Percentiles rank a stretch among this genome's conserved stretches.
These are phyloP conservation scores for Juglanconis oblonga DNA, from an alignment of 2,329 filamentous ascomycete genomes.

Conservation along the genomic window DNA sequence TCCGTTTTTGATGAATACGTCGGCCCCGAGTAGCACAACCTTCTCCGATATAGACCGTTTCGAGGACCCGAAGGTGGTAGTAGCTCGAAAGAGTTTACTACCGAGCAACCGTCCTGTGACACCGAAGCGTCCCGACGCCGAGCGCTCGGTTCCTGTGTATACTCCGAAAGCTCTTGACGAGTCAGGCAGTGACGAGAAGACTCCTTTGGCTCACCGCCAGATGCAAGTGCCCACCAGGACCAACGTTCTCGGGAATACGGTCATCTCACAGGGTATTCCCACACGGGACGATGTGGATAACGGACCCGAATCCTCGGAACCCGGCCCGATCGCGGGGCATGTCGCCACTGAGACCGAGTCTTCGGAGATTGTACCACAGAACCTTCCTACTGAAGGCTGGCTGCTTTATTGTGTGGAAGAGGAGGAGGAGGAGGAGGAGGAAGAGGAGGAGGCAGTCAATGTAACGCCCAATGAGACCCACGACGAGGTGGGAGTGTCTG, in stretches of 20 bases:
- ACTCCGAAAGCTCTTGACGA: neutral
- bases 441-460: neutral
- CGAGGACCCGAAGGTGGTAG: neutral
- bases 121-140: neutral
- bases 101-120: neutral
- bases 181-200: conserved; percentile 1
- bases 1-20: neutral
- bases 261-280: neutral
- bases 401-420: conserved; percentile 1
- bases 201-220: neutral
- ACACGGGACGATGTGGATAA: neutral
- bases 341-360: neutral
- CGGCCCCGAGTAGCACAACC: neutral
- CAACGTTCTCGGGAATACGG: neutral
- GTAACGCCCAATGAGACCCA: neutral
- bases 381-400: conserved; percentile 1
- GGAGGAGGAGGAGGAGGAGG: neutral
- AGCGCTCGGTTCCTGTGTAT: neutral
- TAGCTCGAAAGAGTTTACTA: neutral
- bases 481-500: neutral
- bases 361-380: neutral
- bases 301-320: neutral
- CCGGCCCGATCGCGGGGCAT: neutral
- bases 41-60: neutral
- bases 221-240: neutral